Percentiles rank a stretch among this genome's conserved stretches.
These are phyloP conservation scores for Huntiella bhutanensis DNA, from an alignment of 2,329 filamentous ascomycete genomes.

Conservation along the genomic window DNA sequence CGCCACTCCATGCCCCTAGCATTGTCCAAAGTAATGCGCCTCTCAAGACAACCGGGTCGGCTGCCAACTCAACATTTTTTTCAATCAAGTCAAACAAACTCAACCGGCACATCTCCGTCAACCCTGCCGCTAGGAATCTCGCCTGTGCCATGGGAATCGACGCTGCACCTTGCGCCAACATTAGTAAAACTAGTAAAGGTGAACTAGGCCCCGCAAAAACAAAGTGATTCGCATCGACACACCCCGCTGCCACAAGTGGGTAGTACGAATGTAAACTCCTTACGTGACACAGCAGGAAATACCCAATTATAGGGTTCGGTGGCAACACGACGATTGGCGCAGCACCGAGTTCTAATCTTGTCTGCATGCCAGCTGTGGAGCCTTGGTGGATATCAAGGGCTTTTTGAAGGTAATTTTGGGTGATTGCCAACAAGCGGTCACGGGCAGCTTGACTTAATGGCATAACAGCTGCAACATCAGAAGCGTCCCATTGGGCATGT, in stretches of 20 bases:
- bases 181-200: slow-evolving; percentile 46
- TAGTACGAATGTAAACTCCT: slow-evolving; percentile 49
- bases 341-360: background rate
- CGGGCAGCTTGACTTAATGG: slow-evolving; percentile 32
- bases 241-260: slow-evolving; percentile 38
- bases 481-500: slow-evolving; percentile 12
- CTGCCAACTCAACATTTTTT: slow-evolving; percentile 49
- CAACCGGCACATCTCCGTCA: slow-evolving; percentile 53
- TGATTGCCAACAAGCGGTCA: slow-evolving; percentile 53
- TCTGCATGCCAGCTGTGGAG: background rate
- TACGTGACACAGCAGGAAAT: slow-evolving; percentile 46
- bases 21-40: slow-evolving; percentile 49
- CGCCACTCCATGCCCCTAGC: slow-evolving; percentile 52
- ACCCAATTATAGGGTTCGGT: slow-evolving; percentile 45
- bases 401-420: slow-evolving; percentile 50
- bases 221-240: slow-evolving; percentile 47
- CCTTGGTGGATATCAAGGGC: slow-evolving; percentile 48
- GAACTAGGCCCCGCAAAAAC: slow-evolving; percentile 47
- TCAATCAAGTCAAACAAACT: slow-evolving; percentile 54
- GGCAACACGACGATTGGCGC: slow-evolving; percentile 33
- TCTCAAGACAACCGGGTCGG: slow-evolving; percentile 43
- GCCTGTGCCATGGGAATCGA: slow-evolving; percentile 47
- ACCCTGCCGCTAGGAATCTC: slow-evolving; percentile 42
- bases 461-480: slow-evolving; percentile 24
- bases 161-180: slow-evolving; percentile 53